These are phyloP conservation scores for Spongospora subterranea DNA, from an alignment of 208 protist genomes.

Conservation along the genomic window DNA sequence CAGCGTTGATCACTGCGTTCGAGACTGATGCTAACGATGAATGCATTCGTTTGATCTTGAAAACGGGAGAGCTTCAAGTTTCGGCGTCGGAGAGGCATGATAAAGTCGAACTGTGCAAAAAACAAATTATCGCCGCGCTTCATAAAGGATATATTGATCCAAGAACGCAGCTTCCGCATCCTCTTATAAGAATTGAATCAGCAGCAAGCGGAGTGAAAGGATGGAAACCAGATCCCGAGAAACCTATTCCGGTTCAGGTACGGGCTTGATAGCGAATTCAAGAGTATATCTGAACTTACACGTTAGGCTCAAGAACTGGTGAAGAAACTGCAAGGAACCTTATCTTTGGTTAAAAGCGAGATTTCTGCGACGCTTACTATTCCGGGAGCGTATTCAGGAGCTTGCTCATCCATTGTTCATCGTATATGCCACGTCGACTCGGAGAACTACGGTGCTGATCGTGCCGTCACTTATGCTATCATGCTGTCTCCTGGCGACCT, in stretches of 20 bases:
- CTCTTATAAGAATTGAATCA: background rate
- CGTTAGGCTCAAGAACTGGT: background rate
- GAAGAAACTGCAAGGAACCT: background rate
- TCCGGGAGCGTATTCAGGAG: background rate
- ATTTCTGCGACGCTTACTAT: background rate
- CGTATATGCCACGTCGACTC: background rate
- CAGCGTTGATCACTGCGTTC: background rate
- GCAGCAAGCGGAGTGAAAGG: background rate
- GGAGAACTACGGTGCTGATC: background rate
- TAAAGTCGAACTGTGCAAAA: background rate
- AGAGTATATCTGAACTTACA: background rate
- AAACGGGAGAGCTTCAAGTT: background rate
- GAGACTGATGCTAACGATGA: background rate
- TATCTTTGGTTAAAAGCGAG: background rate
- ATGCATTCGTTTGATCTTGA: background rate
- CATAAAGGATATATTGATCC: slow-evolving; percentile 8
- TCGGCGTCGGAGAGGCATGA: background rate
- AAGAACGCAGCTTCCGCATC: background rate
- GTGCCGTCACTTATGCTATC: background rate
- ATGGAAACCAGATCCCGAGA: background rate
- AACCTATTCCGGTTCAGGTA: background rate
- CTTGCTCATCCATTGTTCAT: background rate
- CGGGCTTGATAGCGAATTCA: background rate
- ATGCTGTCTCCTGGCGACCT: background rate
- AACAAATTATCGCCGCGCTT: background rate